phyloP scores from a whole-genome alignment of 768 basidiomycete species.

The Podaxis rugospora region DNA sequence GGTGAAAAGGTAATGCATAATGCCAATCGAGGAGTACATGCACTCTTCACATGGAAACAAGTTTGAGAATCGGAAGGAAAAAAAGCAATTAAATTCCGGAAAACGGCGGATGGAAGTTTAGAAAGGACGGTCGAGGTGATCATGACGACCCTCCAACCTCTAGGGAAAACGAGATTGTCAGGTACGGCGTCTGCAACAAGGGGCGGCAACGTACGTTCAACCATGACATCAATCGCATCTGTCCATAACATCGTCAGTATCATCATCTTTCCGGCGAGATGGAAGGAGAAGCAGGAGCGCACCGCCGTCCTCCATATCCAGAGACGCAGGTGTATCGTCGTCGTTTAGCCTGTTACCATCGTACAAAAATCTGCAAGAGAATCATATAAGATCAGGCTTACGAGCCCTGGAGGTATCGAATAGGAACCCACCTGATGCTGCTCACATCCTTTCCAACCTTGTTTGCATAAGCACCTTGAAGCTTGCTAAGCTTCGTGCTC shows the following conservation, averaged over 20 bases:
- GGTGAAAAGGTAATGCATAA: not conserved
- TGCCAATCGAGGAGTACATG: not conserved
- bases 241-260: slow-evolving; percentile 11
- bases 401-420: slow-evolving; percentile 4
- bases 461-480: slow-evolving; percentile 87
- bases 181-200: slow-evolving; percentile 3
- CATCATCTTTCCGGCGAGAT: not conserved
- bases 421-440: slow-evolving; percentile 72
- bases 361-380: slow-evolving; percentile 73
- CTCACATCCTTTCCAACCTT: slow-evolving; percentile 88
- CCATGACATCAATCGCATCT: slow-evolving; percentile 97
- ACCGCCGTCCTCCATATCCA: slow-evolving; percentile 93
- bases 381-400: slow-evolving; percentile 9
- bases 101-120: not conserved
- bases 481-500: slow-evolving; percentile 87
- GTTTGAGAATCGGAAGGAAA: not conserved
- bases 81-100: not conserved
- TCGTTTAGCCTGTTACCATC: slow-evolving; percentile 85
- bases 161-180: slow-evolving; percentile 17
- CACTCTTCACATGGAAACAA: not conserved
- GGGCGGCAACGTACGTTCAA: slow-evolving; percentile 70
- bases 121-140: slow-evolving; percentile 8
- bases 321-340: slow-evolving; percentile 78
- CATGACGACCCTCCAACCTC: slow-evolving; percentile 41
- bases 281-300: slow-evolving; percentile 17